A percentile compares a stretch with the other conserved stretches of the same genome.
Conservation (phyloP, 306 rosid genomes). For the Glycyrrhiza uralensis region DNA sequence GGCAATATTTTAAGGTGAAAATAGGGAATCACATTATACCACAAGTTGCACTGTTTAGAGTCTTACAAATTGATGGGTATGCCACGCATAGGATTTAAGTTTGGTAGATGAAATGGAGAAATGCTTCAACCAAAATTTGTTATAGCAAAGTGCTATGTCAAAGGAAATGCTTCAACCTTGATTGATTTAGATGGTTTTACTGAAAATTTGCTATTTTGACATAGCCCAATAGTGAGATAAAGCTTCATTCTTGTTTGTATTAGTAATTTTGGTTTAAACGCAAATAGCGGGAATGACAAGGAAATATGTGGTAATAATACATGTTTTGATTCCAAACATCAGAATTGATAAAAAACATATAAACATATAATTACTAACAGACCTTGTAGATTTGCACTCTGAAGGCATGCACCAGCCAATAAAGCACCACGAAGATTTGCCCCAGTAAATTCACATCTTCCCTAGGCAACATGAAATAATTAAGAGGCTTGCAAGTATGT, state of each 20-base stretch:
- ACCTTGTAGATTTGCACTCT: conserved; percentile 98
- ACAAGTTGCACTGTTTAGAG: not conserved
- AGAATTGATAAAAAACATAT: not conserved
- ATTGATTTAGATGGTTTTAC: not conserved
- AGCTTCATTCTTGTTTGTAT: not conserved
- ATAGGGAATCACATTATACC: not conserved
- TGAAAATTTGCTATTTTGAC: not conserved
- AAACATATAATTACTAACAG: conserved; percentile 14
- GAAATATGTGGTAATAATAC: conserved; percentile 3
- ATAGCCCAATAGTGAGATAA: conserved; percentile 6
- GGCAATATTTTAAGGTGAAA: not conserved
- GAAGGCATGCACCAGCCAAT: conserved; percentile 82
- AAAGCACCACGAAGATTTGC: conserved; percentile 94
- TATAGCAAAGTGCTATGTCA: not conserved
- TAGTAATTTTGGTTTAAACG: not conserved
- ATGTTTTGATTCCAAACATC: not conserved
- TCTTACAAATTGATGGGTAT: too few relatives aligned
- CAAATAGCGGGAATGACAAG: conserved; percentile 12
- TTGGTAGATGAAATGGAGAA: not conserved
- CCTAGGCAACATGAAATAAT: conserved; percentile 58
- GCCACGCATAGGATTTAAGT: not conserved
- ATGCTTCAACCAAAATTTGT: not conserved
- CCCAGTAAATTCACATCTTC: conserved; percentile 96
- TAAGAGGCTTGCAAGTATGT: conserved; percentile 30
- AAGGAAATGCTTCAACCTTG: too few relatives aligned